phyloP scores from a whole-genome alignment of 257 asterid species.

The Fraxinus quadrangulata region DNA sequence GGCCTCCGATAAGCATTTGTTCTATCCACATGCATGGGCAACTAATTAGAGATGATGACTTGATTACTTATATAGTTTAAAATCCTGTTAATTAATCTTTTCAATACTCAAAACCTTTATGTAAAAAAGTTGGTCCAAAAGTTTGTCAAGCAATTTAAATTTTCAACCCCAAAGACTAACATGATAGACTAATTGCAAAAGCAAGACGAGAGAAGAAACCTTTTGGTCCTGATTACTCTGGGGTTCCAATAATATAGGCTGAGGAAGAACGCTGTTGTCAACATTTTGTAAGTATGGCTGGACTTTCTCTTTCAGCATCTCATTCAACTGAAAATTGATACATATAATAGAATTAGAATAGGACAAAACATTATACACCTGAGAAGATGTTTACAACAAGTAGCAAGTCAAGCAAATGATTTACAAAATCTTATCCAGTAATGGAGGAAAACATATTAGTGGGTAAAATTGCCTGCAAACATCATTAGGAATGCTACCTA shows the following conservation, averaged over 20 bases:
- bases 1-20: no score
- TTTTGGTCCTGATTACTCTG: conserved; percentile 48
- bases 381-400: neutral
- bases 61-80: neutral
- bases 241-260: conserved; percentile 59
- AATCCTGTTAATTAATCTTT: neutral
- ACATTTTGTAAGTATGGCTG: conserved; percentile 71
- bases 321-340: conserved; percentile 59
- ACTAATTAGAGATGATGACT: neutral
- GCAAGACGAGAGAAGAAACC: conserved; percentile 35
- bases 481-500: neutral
- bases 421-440: neutral
- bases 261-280: conserved; percentile 57
- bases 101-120: neutral
- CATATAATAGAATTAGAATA: conserved; percentile 4
- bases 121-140: neutral
- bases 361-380: conserved; percentile 15
- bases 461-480: neutral
- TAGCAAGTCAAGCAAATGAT: conserved; percentile 11
- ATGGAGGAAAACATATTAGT: neutral
- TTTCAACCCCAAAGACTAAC: neutral
- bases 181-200: neutral
- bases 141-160: neutral
- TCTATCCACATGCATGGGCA: no score
- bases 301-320: conserved; percentile 83